These are phyloP conservation scores for Haplosporangium sp. DNA, from an alignment of 371 early-diverging fungal genomes.

Conservation along the genomic window DNA sequence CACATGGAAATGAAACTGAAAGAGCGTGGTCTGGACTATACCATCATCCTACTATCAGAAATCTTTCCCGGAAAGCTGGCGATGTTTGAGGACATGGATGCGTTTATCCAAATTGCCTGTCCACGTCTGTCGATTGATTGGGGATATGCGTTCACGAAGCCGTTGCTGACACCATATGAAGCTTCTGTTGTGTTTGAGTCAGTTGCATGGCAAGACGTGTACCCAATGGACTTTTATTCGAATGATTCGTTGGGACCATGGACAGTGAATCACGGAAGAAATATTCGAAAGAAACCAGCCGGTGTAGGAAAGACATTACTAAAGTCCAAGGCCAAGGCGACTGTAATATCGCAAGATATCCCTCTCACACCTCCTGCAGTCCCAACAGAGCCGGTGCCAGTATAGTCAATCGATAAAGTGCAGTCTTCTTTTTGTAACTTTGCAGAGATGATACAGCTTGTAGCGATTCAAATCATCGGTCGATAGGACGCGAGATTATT, in stretches of 20 bases:
- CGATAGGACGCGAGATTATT: too few relatives aligned
- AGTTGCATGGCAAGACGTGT: slow-evolving; percentile 82
- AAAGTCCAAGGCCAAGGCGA: slow-evolving; percentile 19
- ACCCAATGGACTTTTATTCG: slow-evolving; percentile 99
- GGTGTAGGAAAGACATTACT: slow-evolving; percentile 2
- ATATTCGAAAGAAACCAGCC: slow-evolving; percentile 50
- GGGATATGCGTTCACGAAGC: slow-evolving; percentile 97
- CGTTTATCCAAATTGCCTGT: slow-evolving; percentile 98
- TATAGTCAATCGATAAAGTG: neutral
- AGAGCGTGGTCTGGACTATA: slow-evolving; percentile 74
- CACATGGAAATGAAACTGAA: slow-evolving; percentile 76
- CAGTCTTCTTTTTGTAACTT: too few relatives aligned
- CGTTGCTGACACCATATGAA: slow-evolving; percentile 98
- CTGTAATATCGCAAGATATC: neutral
- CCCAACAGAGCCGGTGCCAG: neutral
- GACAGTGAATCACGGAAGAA: slow-evolving; percentile 90
- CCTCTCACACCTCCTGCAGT: neutral
- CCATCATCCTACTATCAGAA: slow-evolving; percentile 90
- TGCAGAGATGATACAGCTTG: too few relatives aligned
- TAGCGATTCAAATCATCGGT: too few relatives aligned
- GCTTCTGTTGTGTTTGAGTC: slow-evolving; percentile 88
- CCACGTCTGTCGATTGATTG: slow-evolving; percentile 99
- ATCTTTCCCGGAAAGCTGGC: slow-evolving; percentile 93
- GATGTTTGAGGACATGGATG: slow-evolving; percentile 91
- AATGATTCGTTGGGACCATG: slow-evolving; percentile 92